A percentile compares a stretch with the other conserved stretches of the same genome.
Conservation (phyloP, 2,329 filamentous ascomycete genomes). For the Fusarium tuaranense region DNA sequence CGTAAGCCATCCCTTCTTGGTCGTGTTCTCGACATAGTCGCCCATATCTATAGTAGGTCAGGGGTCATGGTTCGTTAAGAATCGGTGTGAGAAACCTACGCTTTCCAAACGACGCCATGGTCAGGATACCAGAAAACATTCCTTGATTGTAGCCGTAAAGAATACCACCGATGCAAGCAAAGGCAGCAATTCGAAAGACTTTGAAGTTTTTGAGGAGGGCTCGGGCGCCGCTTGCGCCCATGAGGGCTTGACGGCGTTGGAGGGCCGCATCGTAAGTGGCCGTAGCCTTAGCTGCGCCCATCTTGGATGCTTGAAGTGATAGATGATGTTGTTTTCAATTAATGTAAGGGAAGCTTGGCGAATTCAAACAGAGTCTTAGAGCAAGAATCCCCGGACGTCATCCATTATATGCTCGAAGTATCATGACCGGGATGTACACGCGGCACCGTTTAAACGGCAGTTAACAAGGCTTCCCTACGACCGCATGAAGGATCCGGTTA, state of each 20-base stretch:
- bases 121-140: slow-evolving; percentile 59
- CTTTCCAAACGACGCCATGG: slow-evolving; percentile 57
- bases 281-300: slow-evolving; percentile 22
- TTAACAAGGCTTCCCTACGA: not conserved
- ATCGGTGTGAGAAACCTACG: not conserved
- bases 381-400: not conserved
- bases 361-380: not conserved
- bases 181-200: slow-evolving; percentile 68
- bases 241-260: slow-evolving; percentile 63
- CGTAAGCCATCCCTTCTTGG: slow-evolving; percentile 66
- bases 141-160: slow-evolving; percentile 64
- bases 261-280: slow-evolving; percentile 63
- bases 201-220: slow-evolving; percentile 70
- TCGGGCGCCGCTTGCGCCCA: slow-evolving; percentile 63
- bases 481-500: not conserved
- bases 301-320: not conserved
- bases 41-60: slow-evolving; percentile 39
- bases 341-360: not conserved
- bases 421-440: not conserved
- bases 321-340: not conserved
- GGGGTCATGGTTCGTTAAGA: not conserved
- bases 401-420: not conserved
- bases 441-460: not conserved
- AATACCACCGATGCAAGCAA: slow-evolving; percentile 54
- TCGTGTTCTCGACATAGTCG: slow-evolving; percentile 56